Base-by-base conservation (phyloP, 225 moss, liverwort and hornwort species). In the Bryum argenteum region DNA sequence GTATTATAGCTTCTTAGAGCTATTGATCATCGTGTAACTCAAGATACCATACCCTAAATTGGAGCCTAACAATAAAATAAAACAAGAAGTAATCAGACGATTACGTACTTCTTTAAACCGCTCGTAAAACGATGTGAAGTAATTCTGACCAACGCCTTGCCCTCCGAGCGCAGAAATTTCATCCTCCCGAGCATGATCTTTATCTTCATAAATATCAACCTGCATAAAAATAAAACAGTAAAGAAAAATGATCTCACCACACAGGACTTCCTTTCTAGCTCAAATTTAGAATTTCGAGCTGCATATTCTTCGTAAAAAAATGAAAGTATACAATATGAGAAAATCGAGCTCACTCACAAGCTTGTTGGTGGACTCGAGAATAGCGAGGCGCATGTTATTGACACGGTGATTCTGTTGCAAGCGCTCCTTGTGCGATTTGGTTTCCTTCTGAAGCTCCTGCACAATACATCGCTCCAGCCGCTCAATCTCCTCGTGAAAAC, bases 351-450 rank as follows among this genome's bases (percentile, higher is more conserved):
- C 2, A 26, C 26, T 26, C 67, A 93, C 97, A 56, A 97, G 94
- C 78, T 88, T 91, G 68, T 66, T 50, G 43, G 91, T 85, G 11
- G 90, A 63, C 13, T 76, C 89, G 14, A 97, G 91, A n/a, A 93
- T 85, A 28, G 90, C 83, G 45, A 88, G 92, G 58, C 91, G 84
- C 98, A 98, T 98, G 55, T 98, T 94, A 62, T 94, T 94, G 48
- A 98, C 98, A 24, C 98, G 90, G 14, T 98, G 98, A 54, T 94
- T 76, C 80, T 98, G 94, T 41, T 98, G 92, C 88, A 98, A 65
- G 39, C 92, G 77, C 74, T 95, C 93, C 62, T 86, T 90, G 79
- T 94, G 92, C 70, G 94, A 87, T 70, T 93, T 98, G 11, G 94
- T 86, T 64, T 94, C 94, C 71, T 84, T 87, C 82, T 94, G 97